Conservation (phyloP, 179 eudicot genomes). For the Dionaea muscipula region DNA sequence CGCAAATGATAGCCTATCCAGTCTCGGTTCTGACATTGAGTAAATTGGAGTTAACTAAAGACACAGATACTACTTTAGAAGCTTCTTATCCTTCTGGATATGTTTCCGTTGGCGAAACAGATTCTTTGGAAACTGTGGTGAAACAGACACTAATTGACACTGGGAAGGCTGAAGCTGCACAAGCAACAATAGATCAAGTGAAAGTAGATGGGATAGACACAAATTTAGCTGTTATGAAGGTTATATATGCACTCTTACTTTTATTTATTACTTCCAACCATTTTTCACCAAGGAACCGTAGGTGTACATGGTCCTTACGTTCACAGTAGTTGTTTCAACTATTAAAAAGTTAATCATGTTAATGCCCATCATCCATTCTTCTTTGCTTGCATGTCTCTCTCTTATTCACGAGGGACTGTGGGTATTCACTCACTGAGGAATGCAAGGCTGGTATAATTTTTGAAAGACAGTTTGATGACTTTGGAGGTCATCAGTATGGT, state of each 20-base stretch:
- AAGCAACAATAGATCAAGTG: conserved; percentile 70
- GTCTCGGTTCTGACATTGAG: conserved; percentile 38
- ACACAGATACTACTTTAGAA: conserved; percentile 23
- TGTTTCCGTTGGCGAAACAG: conserved; percentile 47
- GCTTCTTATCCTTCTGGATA: conserved; percentile 32
- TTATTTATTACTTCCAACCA: neutral
- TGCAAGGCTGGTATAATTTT: too few species aligned
- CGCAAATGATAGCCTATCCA: conserved; percentile 23
- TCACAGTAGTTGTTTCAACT: too few species aligned
- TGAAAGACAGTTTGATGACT: too few species aligned
- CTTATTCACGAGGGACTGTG: too few species aligned
- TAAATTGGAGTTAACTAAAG: conserved; percentile 33
- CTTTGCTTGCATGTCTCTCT: neutral
- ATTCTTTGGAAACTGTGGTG: conserved; percentile 58
- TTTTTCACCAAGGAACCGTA: neutral
- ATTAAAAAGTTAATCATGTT: neutral
- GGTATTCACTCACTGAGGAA: too few species aligned
- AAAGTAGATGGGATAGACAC: conserved; percentile 89
- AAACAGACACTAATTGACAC: conserved; percentile 46
- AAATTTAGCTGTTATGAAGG: conserved; percentile 82
- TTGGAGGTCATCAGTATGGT: too few species aligned
- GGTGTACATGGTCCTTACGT: neutral
- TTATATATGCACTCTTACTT: conserved; percentile 7
- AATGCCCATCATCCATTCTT: neutral
- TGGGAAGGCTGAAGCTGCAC: conserved; percentile 77